Base-by-base conservation (phyloP, 2,329 filamentous ascomycete species). In the Dothidotthia symphoricarpi region DNA sequence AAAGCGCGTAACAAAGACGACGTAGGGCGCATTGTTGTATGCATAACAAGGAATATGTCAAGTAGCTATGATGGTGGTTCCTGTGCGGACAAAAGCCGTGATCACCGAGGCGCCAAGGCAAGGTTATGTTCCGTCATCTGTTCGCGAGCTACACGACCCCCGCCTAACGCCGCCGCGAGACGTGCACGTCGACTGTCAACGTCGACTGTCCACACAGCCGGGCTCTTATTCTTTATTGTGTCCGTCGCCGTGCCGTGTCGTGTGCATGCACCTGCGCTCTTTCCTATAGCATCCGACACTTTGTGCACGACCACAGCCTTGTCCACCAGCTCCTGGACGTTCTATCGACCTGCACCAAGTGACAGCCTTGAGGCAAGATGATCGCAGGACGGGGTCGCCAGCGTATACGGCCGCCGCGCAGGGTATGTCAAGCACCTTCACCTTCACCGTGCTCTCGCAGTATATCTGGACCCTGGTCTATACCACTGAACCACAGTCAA, bases 321-420 rank as follows among this genome's bases (percentile, higher is more conserved):
- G 19, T 22, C 19, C 19, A 9, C 19, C 19, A 22, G 19, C 19
- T 22, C 24, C 27, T 24, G 28, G 27, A 12, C 28, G 29, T 31
- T 31, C 26, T 29, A 9, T 26, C 30, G 15, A 17, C 17, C n/a
- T 28, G 11, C 16, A 19, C 14, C 24, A 38, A n/a, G 24, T 25
- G 22, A 36, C 33, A 25, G 24, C 11, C 31, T 16, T 24, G 32
- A 16, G 30, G 30, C 27, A 68, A 58, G 7, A 75, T 78, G 73
- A 68, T 74, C 47, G 72, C 78, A 60, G 70, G 70, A 43, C 72
- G 77, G 61, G 76, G 76, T 32, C 72, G 75, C 45, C 72, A 75
- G 29, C 85, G 82, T 61, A 86, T 88, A 44, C 72, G 82, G 36
- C 78, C 83, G 39, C 84, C 84, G 24, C 73, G 81, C 61, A 75